These are phyloP conservation scores for Calocybe gangraenosa DNA, from an alignment of 768 basidiomycete species.

Conservation along the genomic window DNA sequence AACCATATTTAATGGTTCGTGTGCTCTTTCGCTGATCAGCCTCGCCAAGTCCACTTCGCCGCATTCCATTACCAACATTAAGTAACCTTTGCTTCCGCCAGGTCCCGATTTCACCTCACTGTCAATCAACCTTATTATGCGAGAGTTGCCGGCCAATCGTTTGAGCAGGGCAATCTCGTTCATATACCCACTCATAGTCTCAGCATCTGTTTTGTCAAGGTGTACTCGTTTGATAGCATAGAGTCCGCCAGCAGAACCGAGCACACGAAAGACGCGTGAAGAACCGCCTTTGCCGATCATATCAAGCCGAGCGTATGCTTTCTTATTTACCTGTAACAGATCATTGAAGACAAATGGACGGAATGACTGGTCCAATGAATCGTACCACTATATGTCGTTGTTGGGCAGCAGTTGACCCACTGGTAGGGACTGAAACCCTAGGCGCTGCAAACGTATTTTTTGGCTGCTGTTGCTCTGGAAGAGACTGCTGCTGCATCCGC, in stretches of 20 bases:
- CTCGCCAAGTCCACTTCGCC: conserved; percentile 91
- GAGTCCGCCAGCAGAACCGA: conserved; percentile 70
- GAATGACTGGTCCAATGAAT: background rate
- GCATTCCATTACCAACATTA: conserved; percentile 94
- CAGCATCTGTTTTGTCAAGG: conserved; percentile 82
- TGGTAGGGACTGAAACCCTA: conserved; percentile 28
- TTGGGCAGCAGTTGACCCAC: conserved; percentile 24
- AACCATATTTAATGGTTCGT: conserved; percentile 84
- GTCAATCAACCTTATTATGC: conserved; percentile 90
- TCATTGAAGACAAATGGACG: background rate
- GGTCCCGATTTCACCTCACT: conserved; percentile 78
- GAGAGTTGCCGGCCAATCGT: conserved; percentile 88
- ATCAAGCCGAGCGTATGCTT: conserved; percentile 78
- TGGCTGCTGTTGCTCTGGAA: conserved; percentile 22
- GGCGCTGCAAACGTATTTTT: conserved; percentile 29
- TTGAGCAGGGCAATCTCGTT: conserved; percentile 94
- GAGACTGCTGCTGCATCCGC: conserved; percentile 24
- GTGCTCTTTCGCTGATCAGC: conserved; percentile 79
- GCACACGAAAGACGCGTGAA: conserved; percentile 91
- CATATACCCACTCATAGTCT: conserved; percentile 89
- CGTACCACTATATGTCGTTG: conserved; percentile 40
- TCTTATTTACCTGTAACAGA: conserved; percentile 65
- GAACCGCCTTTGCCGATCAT: conserved; percentile 92
- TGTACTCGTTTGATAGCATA: conserved; percentile 92
- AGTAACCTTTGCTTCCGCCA: conserved; percentile 65